These are phyloP conservation scores for Yamadazyma triangularis DNA, from an alignment of 1,139 yeast genomes.

Conservation along the genomic window DNA sequence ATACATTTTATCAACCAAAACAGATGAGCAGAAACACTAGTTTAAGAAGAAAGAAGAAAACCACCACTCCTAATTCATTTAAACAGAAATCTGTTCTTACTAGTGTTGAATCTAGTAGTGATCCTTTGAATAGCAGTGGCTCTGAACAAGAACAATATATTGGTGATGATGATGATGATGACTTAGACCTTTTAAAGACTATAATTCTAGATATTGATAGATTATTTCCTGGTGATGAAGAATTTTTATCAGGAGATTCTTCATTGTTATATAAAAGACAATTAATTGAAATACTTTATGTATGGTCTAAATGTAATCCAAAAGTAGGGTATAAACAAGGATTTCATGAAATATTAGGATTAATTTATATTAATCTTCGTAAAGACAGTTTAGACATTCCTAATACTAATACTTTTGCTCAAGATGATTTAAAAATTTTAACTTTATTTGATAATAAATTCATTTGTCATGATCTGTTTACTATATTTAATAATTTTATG, in stretches of 20 bases:
- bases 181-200: conserved; percentile 30
- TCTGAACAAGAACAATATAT: too few species aligned
- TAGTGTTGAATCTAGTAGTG: conserved; percentile 10
- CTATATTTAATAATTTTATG: conserved; percentile 41
- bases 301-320: conserved; percentile 51
- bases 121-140: conserved; percentile 11
- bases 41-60: conserved; percentile 8
- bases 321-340: conserved; percentile 65
- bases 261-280: conserved; percentile 26
- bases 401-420: conserved; percentile 26
- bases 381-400: conserved; percentile 37
- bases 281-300: conserved; percentile 49
- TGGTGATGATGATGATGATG: conserved; percentile 9
- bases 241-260: conserved; percentile 34
- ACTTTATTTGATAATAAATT: conserved; percentile 35
- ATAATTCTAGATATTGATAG: conserved; percentile 63
- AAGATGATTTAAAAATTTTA: conserved; percentile 31
- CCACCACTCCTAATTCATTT: conserved; percentile 2
- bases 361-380: conserved; percentile 48
- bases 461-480: conserved; percentile 43
- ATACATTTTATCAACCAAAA: conserved; percentile 20
- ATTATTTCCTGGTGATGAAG: conserved; percentile 53
- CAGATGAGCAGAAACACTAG: conserved; percentile 14
- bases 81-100: conserved; percentile 13
- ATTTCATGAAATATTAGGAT: conserved; percentile 62